Conservation (phyloP, 2,329 filamentous ascomycete genomes). For the Xylariaceae sp. region DNA sequence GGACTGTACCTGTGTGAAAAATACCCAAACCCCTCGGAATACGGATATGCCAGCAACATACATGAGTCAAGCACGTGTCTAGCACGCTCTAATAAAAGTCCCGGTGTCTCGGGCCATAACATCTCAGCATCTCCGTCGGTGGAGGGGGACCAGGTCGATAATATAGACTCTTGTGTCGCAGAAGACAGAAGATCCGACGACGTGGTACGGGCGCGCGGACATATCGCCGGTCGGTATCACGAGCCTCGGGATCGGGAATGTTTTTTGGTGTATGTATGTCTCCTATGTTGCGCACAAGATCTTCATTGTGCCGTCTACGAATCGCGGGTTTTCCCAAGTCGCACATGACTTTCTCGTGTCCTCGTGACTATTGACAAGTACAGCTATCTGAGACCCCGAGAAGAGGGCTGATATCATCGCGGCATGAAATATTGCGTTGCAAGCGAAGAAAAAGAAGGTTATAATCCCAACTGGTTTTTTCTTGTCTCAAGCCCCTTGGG, state of each 20-base stretch:
- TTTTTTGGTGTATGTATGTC: background rate
- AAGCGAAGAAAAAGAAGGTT: background rate
- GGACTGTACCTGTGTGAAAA: too few species aligned
- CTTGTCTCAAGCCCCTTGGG: background rate
- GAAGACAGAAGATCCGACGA: slow-evolving; percentile 1
- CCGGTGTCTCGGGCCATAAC: background rate
- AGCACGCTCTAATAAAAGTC: background rate
- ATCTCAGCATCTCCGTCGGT: background rate
- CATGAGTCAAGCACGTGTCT: background rate
- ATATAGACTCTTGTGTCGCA: background rate
- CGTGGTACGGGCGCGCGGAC: background rate
- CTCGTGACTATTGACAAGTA: background rate
- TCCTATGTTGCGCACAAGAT: too few species aligned
- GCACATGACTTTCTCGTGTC: too few species aligned
- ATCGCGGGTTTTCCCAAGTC: too few species aligned
- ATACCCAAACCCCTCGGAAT: too few species aligned
- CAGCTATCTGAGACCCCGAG: background rate
- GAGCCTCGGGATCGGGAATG: background rate
- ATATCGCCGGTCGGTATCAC: background rate
- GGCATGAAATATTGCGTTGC: background rate
- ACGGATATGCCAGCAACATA: too few species aligned
- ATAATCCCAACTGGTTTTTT: background rate
- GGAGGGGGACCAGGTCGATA: too few species aligned
- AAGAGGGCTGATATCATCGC: background rate
- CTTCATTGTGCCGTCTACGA: too few species aligned